Percentiles rank a stretch among this genome's conserved stretches.
phyloP scores from a whole-genome alignment of 352 stramenopile species.

The Phytophthora hybrid region DNA sequence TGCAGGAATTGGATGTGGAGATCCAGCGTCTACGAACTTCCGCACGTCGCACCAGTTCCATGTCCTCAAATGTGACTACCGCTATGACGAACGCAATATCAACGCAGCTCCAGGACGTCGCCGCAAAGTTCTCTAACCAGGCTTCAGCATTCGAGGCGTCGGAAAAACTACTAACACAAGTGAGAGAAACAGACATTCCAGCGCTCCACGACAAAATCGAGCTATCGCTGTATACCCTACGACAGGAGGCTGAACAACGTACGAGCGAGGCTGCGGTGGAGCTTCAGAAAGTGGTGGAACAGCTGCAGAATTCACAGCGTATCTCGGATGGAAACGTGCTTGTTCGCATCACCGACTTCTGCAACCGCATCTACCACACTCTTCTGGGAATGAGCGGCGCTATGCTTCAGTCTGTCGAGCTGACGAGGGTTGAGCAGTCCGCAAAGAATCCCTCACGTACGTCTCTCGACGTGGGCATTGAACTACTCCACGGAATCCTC shows the following conservation, averaged over 20 bases:
- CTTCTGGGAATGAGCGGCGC: constrained; percentile 58
- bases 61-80: constrained; percentile 30
- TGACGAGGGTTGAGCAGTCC: constrained; percentile 36
- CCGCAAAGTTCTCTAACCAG: constrained; percentile 40
- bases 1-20: constrained; percentile 63
- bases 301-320: constrained; percentile 36
- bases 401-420: constrained; percentile 54
- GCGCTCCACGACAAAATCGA: constrained; percentile 50
- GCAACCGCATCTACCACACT: constrained; percentile 58
- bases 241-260: constrained; percentile 54
- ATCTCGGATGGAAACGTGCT: constrained; percentile 29
- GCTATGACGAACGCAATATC: constrained; percentile 38
- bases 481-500: constrained; percentile 53
- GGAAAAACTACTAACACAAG: constrained; percentile 38
- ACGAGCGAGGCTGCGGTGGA: constrained; percentile 50
- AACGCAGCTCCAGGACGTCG: constrained; percentile 54
- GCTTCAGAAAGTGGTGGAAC: constrained; percentile 42
- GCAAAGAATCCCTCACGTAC: constrained; percentile 17
- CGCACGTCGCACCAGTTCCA: constrained; percentile 47
- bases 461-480: constrained; percentile 49
- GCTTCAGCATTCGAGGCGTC: constrained; percentile 36
- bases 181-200: constrained; percentile 55
- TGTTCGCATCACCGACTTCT: constrained; percentile 37
- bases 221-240: constrained; percentile 50
- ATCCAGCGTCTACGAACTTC: constrained; percentile 56